Evolutionary conservation across 345 rosid genomes (phyloP), one percentile per base, ranked within the genome.

Genomic region (Brassica nigra): DNA sequence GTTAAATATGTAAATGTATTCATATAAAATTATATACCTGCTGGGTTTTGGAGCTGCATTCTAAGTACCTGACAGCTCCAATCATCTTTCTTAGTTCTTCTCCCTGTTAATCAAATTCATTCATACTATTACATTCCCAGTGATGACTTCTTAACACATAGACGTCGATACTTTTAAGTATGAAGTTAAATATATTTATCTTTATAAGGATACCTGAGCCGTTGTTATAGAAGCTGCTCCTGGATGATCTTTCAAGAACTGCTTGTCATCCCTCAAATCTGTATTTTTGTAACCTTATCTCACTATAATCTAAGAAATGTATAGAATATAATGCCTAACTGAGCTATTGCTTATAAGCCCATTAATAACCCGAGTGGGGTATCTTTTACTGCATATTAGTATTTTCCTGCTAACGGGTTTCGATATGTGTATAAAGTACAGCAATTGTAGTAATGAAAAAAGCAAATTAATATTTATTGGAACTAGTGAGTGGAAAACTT

Each of bases 1-100:
- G 11, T 30, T 36, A 55, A 64, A 1, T 18, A 15, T 20, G 3
- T 66, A 49, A 44, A 31, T 44, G 9, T 18, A 55, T 6, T 62
- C 18, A 62, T 52, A 8, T 6, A 49, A 64, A 74, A 8, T 62
- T 37, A 28, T 28, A 3, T 62, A 91, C 93, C 96, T 88, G 89
- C 71, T 90, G 97, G 75, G 97, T 91, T 85, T 90, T 91, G 79
- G 97, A 87, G 71, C 97, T 90, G 85, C 97, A 91, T 47, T 91
- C 97, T 4, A 89, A 68, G 80, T 91, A 91, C n/a, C 81, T 78
- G n/a, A 85, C 84, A 0, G 92, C 97, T 33, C 92, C 92, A 49
- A 90, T 86, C 90, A 87, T 76, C 73, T 88, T 91, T 88, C 80
- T 87, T 78, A 91, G 59, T 61, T 91, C 94, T 78, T 91, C 92